phyloP scores from a whole-genome alignment of 164 flowering plant species.

The Vitis labrusca region DNA sequence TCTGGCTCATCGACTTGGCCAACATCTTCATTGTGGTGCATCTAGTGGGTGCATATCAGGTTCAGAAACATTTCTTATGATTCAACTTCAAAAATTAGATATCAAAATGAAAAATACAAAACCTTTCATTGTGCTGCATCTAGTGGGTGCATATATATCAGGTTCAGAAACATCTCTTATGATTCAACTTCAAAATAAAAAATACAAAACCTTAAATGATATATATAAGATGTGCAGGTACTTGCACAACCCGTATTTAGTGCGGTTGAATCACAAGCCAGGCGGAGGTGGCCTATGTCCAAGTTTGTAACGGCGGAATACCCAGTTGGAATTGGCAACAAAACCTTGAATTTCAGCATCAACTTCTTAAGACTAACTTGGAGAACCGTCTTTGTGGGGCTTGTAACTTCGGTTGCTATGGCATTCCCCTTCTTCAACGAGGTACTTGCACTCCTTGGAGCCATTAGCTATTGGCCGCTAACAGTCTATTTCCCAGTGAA shows the following conservation, averaged over 20 bases:
- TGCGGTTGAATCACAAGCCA: background rate
- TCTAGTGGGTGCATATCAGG: conserved; percentile 66
- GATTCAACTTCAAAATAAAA: no score
- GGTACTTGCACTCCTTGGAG: conserved; percentile 50
- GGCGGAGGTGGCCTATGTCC: no score
- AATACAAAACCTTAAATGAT: no score
- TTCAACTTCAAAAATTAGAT: no score
- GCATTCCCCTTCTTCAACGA: conserved; percentile 63
- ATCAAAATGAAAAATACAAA: no score
- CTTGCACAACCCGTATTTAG: conserved; percentile 36
- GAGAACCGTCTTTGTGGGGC: conserved; percentile 40
- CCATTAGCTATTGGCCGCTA: conserved; percentile 57
- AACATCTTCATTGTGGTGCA: conserved; percentile 62
- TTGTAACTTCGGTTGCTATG: conserved; percentile 42
- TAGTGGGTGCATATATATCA: conserved; percentile 68
- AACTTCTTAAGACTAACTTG: conserved; percentile 28
- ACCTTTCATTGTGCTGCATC: conserved; percentile 50
- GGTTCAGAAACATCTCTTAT: background rate
- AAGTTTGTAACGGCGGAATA: conserved; percentile 19
- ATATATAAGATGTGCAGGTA: conserved; percentile 23
- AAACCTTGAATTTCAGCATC: conserved; percentile 7
- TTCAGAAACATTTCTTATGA: background rate
- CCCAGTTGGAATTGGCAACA: conserved; percentile 11
- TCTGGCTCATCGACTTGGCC: conserved; percentile 63
- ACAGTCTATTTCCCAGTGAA: conserved; percentile 55